These are phyloP conservation scores for Aegilops sharonensis DNA, from an alignment of 176 grass and related monocot species.

Conservation along the genomic window DNA sequence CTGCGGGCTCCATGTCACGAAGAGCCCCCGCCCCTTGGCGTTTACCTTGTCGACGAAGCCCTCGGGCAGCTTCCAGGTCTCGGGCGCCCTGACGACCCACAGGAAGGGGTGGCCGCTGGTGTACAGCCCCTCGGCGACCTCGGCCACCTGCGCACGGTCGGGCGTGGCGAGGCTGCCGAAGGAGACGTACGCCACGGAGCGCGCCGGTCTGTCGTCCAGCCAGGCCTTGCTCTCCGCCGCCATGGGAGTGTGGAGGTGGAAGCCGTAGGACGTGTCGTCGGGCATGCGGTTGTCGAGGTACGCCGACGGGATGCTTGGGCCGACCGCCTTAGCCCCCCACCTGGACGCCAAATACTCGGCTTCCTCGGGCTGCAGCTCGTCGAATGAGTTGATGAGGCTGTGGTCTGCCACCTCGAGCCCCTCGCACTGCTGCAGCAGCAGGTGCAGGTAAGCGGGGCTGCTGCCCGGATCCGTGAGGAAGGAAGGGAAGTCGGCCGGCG, in stretches of 20 bases:
- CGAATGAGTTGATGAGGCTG: constrained; percentile 18
- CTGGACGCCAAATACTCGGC: not conserved
- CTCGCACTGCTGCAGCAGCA: constrained; percentile 47
- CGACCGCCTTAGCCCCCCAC: constrained; percentile 19
- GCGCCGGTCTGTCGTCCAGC: not conserved
- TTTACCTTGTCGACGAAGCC: constrained; percentile 12
- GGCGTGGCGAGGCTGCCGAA: not conserved
- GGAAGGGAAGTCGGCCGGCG: constrained; percentile 39
- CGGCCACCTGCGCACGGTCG: not conserved
- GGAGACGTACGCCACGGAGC: not conserved
- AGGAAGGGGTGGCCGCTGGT: constrained; percentile 30
- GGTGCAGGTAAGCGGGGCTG: constrained; percentile 8
- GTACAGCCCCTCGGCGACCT: constrained; percentile 32
- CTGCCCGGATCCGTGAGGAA: constrained; percentile 8
- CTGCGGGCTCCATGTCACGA: constrained; percentile 58
- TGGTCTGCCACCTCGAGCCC: constrained; percentile 32
- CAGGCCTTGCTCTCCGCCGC: not conserved
- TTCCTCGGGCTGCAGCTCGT: constrained; percentile 19
- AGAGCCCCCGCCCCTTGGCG: not conserved
- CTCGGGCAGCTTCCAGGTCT: constrained; percentile 23
- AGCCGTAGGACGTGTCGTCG: constrained; percentile 46
- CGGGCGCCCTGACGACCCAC: constrained; percentile 46
- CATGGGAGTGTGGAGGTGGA: constrained; percentile 28
- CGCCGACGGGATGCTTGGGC: constrained; percentile 25
- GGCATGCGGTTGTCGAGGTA: constrained; percentile 30